phyloP scores from a whole-genome alignment of 495 filamentous ascomycete genomes.

The Oleoguttula mirabilis region DNA sequence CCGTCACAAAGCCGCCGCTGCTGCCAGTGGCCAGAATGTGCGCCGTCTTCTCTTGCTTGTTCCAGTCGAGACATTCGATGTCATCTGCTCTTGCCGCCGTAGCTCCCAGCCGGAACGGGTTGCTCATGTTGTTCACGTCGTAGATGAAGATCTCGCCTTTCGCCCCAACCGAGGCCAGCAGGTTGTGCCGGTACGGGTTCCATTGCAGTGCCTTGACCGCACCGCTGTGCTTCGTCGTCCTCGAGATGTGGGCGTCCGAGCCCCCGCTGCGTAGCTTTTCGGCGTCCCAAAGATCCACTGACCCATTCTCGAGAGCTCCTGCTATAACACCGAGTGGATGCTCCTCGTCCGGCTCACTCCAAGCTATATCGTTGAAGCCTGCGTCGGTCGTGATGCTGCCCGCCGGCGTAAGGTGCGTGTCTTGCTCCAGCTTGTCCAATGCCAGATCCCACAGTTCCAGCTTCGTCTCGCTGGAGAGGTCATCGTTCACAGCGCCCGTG shows the following conservation, averaged over 20 bases:
- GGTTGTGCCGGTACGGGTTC: constrained; percentile 84
- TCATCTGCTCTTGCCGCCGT: constrained; percentile 82
- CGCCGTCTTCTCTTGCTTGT: constrained; percentile 68
- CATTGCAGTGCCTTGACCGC: constrained; percentile 94
- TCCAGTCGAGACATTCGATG: constrained; percentile 93
- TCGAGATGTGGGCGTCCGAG: constrained; percentile 68
- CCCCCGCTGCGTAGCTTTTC: constrained; percentile 55
- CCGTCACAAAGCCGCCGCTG: constrained; percentile 87
- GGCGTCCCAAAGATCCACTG: constrained; percentile 91
- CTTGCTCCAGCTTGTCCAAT: constrained; percentile 59
- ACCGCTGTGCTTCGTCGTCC: constrained; percentile 84
- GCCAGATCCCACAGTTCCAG: constrained; percentile 92
- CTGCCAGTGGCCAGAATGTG: constrained; percentile 94
- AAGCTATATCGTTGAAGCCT: constrained; percentile 94
- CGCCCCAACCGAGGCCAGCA: constrained; percentile 82
- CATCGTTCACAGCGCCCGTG: constrained; percentile 87
- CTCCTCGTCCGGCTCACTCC: constrained; percentile 67
- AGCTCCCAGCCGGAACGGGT: constrained; percentile 78
- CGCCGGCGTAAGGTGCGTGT: constrained; percentile 72
- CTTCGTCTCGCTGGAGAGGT: constrained; percentile 95
- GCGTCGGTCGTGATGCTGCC: constrained; percentile 79
- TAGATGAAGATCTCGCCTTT: constrained; percentile 96
- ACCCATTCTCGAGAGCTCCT: constrained; percentile 88
- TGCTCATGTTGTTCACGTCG: constrained; percentile 78
- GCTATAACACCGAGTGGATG: constrained; percentile 78